Evolutionary conservation across 495 filamentous ascomycete genomes (phyloP), one percentile per base, ranked within the genome.

Genomic region (Aspergillus egyptiacus): DNA sequence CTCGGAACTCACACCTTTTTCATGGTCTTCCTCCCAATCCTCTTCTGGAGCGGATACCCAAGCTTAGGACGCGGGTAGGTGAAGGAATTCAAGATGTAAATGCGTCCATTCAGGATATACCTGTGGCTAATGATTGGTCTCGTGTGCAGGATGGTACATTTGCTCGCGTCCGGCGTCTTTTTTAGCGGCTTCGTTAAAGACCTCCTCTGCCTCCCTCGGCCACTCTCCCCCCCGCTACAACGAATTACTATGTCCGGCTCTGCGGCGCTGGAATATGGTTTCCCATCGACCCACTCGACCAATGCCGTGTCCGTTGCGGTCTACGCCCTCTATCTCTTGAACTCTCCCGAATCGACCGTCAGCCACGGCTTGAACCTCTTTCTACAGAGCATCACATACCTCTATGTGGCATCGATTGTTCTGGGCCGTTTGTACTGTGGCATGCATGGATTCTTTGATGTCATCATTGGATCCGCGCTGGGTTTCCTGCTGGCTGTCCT

Each of bases 1-100:
- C 83, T 97, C 32, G 93, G 93, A 24, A 98, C 93, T 4, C 93
- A 98, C 69, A 98, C 93, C 1, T 96, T 96, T 73, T 98, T 96
- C 72, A 98, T 96, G 91, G 76, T 94, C 42, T 80, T 86, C 39
- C 67, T 98, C 50, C 93, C 93, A 3, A 85, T 96, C 42, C 75
- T 96, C 46, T 96, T 96, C 70, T 98, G 93, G 93, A 91, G 87
- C 60, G 91, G 93, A 22, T 85, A 87, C 60, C 80, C 81, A 23
- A 80, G 71, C 46, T 76, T 94, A 37, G 93, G 86, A 22, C 80
- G 90, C 67, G 93, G 82, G 87, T 94, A 83, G 31, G 79, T 73
- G 23, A 42, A 46, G 31, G 1, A 20, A 34, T 5, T 17, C 17
- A 7, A 25, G 11, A 19, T 18, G 18, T 31, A 14, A 32, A 44